Evolutionary conservation across 1,139 yeast genomes (phyloP).

Genomic region (Pichia sp.): DNA sequence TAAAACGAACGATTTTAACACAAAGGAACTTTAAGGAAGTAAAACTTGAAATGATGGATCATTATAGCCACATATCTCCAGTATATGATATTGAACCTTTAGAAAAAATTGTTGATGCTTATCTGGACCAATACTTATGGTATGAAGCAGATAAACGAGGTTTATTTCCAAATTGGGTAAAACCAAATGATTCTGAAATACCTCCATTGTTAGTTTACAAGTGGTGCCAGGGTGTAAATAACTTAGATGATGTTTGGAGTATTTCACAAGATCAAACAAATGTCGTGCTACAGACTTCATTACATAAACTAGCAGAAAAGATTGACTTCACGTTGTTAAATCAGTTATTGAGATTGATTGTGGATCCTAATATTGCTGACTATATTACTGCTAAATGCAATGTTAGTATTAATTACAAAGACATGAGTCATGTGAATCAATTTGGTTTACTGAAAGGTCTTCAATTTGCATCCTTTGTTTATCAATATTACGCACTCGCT

Average conservation of each 20-base stretch:
- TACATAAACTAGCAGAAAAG: slow-evolving; percentile 73
- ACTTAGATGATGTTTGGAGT: slow-evolving; percentile 75
- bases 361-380: slow-evolving; percentile 92
- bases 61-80: slow-evolving; percentile 78
- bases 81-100: slow-evolving; percentile 85
- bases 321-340: slow-evolving; percentile 85
- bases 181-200: slow-evolving; percentile 91
- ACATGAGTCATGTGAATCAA: slow-evolving; percentile 90
- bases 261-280: slow-evolving; percentile 68
- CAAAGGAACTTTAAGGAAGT: slow-evolving; percentile 92
- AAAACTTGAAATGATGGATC: slow-evolving; percentile 86
- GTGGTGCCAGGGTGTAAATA: slow-evolving; percentile 94
- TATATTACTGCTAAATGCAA: slow-evolving; percentile 92
- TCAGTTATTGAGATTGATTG: slow-evolving; percentile 69
- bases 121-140: slow-evolving; percentile 93
- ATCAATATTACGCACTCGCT: slow-evolving; percentile 84
- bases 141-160: slow-evolving; percentile 87
- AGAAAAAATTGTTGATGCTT: slow-evolving; percentile 95
- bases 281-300: slow-evolving; percentile 76
- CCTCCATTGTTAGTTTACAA: slow-evolving; percentile 89
- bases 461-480: slow-evolving; percentile 84
- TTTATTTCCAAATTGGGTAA: slow-evolving; percentile 92
- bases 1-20: slow-evolving; percentile 77
- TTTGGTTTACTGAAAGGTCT: slow-evolving; percentile 85
- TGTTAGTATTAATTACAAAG: slow-evolving; percentile 77